phyloP scores from a whole-genome alignment of 441 rosid genomes.

The Brassica balearica region DNA sequence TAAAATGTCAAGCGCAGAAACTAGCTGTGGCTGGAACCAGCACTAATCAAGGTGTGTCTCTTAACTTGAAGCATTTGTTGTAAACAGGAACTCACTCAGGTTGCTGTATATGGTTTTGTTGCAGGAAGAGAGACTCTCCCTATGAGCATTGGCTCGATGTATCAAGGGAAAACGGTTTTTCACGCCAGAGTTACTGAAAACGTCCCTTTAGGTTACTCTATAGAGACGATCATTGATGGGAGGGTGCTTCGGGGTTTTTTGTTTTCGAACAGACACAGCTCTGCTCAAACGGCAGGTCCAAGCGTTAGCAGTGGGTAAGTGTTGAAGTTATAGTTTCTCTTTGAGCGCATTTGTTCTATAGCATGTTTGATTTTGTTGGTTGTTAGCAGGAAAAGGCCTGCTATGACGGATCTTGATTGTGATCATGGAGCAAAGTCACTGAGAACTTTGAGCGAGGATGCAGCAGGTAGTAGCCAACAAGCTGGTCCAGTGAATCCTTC shows the following conservation, averaged over 20 bases:
- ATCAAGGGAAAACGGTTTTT: slow-evolving; percentile 67
- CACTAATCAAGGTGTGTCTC: slow-evolving; percentile 44
- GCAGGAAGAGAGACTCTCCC: slow-evolving; percentile 57
- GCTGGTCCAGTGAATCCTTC: slow-evolving; percentile 41
- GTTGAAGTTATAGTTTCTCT: slow-evolving; percentile 1
- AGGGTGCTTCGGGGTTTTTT: slow-evolving; percentile 78
- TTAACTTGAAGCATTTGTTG: background rate
- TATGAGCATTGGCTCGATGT: slow-evolving; percentile 43
- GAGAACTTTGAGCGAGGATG: slow-evolving; percentile 52
- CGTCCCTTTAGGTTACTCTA: slow-evolving; percentile 65
- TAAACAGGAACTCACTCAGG: background rate
- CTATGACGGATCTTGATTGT: slow-evolving; percentile 43
- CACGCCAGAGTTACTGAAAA: slow-evolving; percentile 79
- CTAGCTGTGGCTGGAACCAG: slow-evolving; percentile 60
- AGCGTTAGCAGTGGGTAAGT: slow-evolving; percentile 56
- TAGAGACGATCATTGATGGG: slow-evolving; percentile 83
- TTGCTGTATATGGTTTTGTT: slow-evolving; percentile 26
- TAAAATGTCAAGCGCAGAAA: slow-evolving; percentile 79
- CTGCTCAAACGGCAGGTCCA: slow-evolving; percentile 46
- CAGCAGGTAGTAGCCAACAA: slow-evolving; percentile 40
- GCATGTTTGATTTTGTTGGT: slow-evolving; percentile 30
- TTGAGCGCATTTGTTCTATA: background rate
- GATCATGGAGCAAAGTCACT: slow-evolving; percentile 54
- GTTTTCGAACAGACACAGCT: slow-evolving; percentile 64
- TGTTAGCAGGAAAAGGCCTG: slow-evolving; percentile 60